Evolutionary conservation across 2,329 filamentous ascomycete genomes (phyloP), one percentile per base, ranked within the genome.

Genomic region (Microcera coccophila): DNA sequence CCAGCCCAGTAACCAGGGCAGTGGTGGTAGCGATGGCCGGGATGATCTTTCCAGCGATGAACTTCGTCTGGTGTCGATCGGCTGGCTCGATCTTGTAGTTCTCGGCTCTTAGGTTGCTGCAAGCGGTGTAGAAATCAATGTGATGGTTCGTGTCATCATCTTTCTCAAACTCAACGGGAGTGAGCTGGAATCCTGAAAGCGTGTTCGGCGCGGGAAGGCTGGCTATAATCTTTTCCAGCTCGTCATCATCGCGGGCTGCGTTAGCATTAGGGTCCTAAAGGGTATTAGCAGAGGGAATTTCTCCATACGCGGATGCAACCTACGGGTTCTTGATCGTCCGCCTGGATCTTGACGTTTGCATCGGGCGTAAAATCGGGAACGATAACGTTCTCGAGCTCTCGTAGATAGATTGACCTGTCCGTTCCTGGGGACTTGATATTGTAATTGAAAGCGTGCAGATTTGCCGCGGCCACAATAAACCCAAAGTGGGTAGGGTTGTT

Each of bases 41-140:
- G 54, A 98, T 98, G 57, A 98, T 98, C 79, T 98, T 98, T 65
- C 93, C 93, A 22, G 93, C 94, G 63, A 98, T 98, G 69, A 98
- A 97, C 75, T 98, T 98, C 49, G 91, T 98, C 82, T 93, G 95
- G 77, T 96, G 93, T 49, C 89, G 81, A 62, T 98, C 91, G 1
- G 93, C 90, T 51, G 83, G 79, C 60, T 88, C 82, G 55, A 98
- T 98, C 67, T 93, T 95, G 79, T 98, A 98, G 73, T 98, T 98
- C 68, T 95, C 86, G 1, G 93, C 93, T 47, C 94, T 87, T 47
- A 98, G 75, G 65, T 98, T 98, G 73, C 90, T 96, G 53, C 90
- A 90, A 1, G 90, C 90, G 7, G 93, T 94, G 69, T 98, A 97
- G 73, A 98, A 98, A 68, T 97, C 93, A 59, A 98, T 98, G 73